Evolutionary conservation across 1,139 yeast genomes (phyloP).

Genomic region (Pichia norvegensis): DNA sequence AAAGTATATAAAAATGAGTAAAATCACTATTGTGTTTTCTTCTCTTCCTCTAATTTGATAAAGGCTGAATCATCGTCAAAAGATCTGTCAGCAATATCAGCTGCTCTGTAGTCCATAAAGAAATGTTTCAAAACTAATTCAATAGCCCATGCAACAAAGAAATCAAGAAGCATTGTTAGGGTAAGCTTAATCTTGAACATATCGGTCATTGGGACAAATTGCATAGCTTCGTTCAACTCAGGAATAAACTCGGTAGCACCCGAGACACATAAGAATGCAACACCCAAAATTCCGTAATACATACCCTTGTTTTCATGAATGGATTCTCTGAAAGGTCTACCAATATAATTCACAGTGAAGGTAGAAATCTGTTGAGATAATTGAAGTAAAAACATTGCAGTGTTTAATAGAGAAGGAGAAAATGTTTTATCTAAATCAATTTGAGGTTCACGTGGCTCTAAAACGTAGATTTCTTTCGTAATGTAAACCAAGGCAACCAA

Average conservation of each 20-base stretch:
- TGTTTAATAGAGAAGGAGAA: conserved; percentile 82
- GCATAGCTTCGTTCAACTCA: conserved; percentile 85
- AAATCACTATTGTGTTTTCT: conserved; percentile 12
- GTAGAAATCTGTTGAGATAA: conserved; percentile 96
- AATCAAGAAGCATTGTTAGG: conserved; percentile 63
- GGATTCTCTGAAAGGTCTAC: conserved; percentile 92
- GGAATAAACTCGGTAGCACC: conserved; percentile 95
- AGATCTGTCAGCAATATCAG: conserved; percentile 66
- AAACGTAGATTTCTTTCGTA: conserved; percentile 69
- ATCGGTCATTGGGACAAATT: conserved; percentile 77
- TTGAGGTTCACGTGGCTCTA: conserved; percentile 88
- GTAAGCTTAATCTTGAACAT: conserved; percentile 77
- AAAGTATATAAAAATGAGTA: no score
- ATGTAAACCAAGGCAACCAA: conserved; percentile 75
- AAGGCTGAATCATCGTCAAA: conserved; percentile 30
- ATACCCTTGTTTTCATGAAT: conserved; percentile 88
- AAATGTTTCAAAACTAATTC: conserved; percentile 72
- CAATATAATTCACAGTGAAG: conserved; percentile 96
- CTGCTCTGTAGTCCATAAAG: conserved; percentile 87
- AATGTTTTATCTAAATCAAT: conserved; percentile 87
- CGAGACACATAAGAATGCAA: conserved; percentile 77
- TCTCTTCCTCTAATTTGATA: conserved; percentile 8
- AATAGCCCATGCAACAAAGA: conserved; percentile 69
- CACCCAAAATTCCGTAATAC: conserved; percentile 93
- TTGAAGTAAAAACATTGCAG: conserved; percentile 91